Evolutionary conservation across 768 basidiomycete genomes (phyloP).

Genomic region (Lactifluus hygrophoroides): DNA sequence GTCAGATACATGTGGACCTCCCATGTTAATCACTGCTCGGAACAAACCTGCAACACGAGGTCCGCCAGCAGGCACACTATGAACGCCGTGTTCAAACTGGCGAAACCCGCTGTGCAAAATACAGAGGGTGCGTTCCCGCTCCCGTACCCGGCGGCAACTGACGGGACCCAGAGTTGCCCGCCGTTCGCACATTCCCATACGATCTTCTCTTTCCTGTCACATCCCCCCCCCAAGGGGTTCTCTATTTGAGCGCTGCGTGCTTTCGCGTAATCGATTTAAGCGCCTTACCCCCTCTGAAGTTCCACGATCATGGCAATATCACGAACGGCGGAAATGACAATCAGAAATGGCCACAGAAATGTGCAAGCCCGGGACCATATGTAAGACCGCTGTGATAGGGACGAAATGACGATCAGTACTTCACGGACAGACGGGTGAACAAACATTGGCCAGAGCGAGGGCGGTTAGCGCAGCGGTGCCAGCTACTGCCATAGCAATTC

Average conservation of each 20-base stretch:
- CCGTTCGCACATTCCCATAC: conserved; percentile 68
- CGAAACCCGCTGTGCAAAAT: conserved; percentile 54
- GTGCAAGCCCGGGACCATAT: conserved; percentile 56
- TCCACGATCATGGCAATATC: conserved; percentile 68
- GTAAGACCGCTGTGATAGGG: conserved; percentile 48
- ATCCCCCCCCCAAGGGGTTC: background rate
- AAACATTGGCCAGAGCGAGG: conserved; percentile 55
- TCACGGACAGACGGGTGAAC: conserved; percentile 19
- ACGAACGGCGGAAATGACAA: conserved; percentile 54
- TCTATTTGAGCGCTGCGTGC: conserved; percentile 2
- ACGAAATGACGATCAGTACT: conserved; percentile 14
- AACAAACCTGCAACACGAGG: conserved; percentile 54
- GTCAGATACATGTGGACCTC: conserved; percentile 8
- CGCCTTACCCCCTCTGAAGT: conserved; percentile 56
- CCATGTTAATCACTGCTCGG: conserved; percentile 15
- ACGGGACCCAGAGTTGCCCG: conserved; percentile 49
- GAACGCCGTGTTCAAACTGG: conserved; percentile 54
- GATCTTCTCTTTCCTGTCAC: conserved; percentile 53
- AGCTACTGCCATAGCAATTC: conserved; percentile 48
- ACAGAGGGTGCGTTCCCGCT: conserved; percentile 41
- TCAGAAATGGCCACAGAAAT: conserved; percentile 64
- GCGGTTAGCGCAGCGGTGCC: conserved; percentile 43
- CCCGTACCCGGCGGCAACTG: conserved; percentile 35
- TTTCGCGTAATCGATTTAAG: conserved; percentile 20
- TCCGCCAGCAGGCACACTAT: conserved; percentile 55